These are phyloP conservation scores for Agaricus subrufescens DNA, from an alignment of 768 basidiomycete species.

Conservation along the genomic window DNA sequence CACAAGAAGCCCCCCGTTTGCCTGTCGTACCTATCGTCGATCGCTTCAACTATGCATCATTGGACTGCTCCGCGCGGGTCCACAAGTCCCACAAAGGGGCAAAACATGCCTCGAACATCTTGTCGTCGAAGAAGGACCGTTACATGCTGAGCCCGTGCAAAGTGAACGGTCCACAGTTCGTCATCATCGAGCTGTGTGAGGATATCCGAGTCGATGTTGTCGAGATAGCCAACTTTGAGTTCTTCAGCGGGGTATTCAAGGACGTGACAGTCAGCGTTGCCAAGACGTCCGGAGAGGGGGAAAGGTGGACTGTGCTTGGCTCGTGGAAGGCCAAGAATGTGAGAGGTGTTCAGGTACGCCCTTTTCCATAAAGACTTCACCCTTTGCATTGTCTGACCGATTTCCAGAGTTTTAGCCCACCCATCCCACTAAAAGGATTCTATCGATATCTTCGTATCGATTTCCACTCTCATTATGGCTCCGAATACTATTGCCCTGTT, in stretches of 20 bases:
- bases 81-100: constrained; percentile 78
- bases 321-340: constrained; percentile 84
- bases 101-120: constrained; percentile 77
- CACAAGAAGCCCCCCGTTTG: constrained; percentile 30
- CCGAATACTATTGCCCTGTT: constrained; percentile 94
- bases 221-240: constrained; percentile 95
- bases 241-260: constrained; percentile 95
- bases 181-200: constrained; percentile 95
- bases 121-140: constrained; percentile 84
- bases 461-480: constrained; percentile 89
- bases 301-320: constrained; percentile 72
- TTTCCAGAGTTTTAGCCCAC: constrained; percentile 70
- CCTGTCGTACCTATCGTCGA: constrained; percentile 75
- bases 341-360: constrained; percentile 80
- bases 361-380: constrained; percentile 8
- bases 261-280: constrained; percentile 85
- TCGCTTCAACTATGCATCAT: constrained; percentile 90
- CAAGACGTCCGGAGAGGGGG: constrained; percentile 65
- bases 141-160: constrained; percentile 97
- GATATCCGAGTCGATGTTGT: constrained; percentile 96
- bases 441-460: constrained; percentile 94
- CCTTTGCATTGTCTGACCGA: not conserved
- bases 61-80: constrained; percentile 92
- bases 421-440: constrained; percentile 70
- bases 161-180: constrained; percentile 60